Conservation (phyloP, 1,284 basidiomycete genomes). For the Cutaneotrichosporon mucoides region DNA sequence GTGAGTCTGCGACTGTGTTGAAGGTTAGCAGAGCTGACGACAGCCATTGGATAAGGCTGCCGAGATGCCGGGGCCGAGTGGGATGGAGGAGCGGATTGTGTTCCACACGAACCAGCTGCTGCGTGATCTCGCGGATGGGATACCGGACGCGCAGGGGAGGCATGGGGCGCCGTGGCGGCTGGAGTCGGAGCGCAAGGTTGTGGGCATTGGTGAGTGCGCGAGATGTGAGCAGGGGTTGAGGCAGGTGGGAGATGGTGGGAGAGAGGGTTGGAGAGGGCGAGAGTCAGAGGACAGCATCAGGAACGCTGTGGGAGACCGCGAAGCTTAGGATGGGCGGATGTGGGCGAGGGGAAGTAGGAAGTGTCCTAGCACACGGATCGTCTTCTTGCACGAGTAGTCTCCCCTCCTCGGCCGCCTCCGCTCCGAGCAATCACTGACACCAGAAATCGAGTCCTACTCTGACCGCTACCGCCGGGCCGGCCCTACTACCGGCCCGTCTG, state of each 20-base stretch:
- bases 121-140: conserved; percentile 23
- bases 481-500: conserved; percentile 2
- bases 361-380: no score
- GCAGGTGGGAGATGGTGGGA: background rate
- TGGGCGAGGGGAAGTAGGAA: no score
- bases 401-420: no score
- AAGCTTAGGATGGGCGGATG: no score
- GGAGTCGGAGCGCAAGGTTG: conserved; percentile 35
- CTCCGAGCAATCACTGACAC: background rate
- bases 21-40: background rate
- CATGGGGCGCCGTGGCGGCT: conserved; percentile 36
- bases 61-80: conserved; percentile 26
- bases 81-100: conserved; percentile 24
- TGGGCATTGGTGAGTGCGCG: conserved; percentile 39
- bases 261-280: no score
- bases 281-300: no score
- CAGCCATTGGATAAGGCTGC: conserved; percentile 33
- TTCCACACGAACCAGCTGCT: conserved; percentile 21
- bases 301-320: no score
- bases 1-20: conserved; percentile 22
- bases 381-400: no score
- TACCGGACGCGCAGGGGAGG: conserved; percentile 5
- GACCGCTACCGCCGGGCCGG: conserved; percentile 29
- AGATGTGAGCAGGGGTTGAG: background rate
- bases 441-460: conserved; percentile 48